Evolutionary conservation across 441 rosid genomes (phyloP).

Genomic region (Pelargonium fulgidum): DNA sequence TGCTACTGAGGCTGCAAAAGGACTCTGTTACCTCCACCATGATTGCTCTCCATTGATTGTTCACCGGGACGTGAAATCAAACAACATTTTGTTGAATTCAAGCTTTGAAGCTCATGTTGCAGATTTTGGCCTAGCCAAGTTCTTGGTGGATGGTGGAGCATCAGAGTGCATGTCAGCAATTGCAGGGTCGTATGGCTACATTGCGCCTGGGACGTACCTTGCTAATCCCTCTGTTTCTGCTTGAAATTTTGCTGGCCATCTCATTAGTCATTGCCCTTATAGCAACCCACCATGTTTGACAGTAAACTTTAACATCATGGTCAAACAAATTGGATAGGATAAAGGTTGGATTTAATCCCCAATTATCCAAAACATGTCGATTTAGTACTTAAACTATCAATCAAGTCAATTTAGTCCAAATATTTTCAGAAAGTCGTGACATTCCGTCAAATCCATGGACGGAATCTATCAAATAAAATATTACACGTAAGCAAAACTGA

Average conservation of each 20-base stretch:
- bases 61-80: constrained; percentile 50
- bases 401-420: too few species aligned
- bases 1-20: constrained; percentile 46
- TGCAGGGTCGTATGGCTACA: constrained; percentile 11
- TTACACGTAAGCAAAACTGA: too few species aligned
- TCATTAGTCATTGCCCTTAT: not conserved
- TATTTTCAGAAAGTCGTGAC: too few species aligned
- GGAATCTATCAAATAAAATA: too few species aligned
- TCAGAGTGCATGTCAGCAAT: constrained; percentile 12
- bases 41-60: constrained; percentile 48
- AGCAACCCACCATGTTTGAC: not conserved
- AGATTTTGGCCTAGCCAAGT: constrained; percentile 11
- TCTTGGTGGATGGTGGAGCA: constrained; percentile 12
- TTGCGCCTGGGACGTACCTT: constrained; percentile 5
- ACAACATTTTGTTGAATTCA: constrained; percentile 33
- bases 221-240: not conserved
- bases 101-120: constrained; percentile 19
- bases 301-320: not conserved
- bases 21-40: constrained; percentile 49
- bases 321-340: not conserved
- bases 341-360: too few species aligned
- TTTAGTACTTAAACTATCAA: too few species aligned
- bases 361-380: too few species aligned
- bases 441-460: too few species aligned
- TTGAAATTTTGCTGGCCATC: not conserved